Percentiles rank a stretch among this genome's conserved stretches.
These are phyloP conservation scores for Pseudofabraea citricarpa DNA, from an alignment of 2,329 filamentous ascomycete genomes.

Conservation along the genomic window DNA sequence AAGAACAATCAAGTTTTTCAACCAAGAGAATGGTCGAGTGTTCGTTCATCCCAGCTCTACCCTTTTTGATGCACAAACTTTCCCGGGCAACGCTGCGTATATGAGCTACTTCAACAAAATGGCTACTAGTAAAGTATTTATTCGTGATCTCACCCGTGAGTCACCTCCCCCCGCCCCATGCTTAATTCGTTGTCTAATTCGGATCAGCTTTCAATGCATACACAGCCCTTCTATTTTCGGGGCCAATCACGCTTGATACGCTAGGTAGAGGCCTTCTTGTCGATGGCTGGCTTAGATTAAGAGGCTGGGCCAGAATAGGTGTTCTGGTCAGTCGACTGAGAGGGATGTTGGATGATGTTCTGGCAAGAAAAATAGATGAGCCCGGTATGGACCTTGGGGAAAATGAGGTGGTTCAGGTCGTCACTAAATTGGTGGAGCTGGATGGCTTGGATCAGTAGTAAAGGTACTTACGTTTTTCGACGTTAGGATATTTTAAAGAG, in stretches of 20 bases:
- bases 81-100: conserved; percentile 70
- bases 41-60: conserved; percentile 91
- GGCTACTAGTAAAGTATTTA: conserved; percentile 85
- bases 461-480: too few species aligned
- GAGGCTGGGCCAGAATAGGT: conserved; percentile 92
- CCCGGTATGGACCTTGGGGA: conserved; percentile 54
- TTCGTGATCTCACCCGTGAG: conserved; percentile 84
- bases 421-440: conserved; percentile 78
- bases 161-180: conserved; percentile 24
- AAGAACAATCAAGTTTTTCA: conserved; percentile 87
- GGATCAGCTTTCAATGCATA: conserved; percentile 79
- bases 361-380: conserved; percentile 76
- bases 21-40: conserved; percentile 76
- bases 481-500: too few species aligned
- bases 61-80: conserved; percentile 77
- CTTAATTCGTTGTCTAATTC: too few species aligned
- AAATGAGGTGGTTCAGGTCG: conserved; percentile 69
- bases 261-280: conserved; percentile 81
- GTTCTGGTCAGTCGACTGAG: conserved; percentile 80
- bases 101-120: conserved; percentile 91
- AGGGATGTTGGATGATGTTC: conserved; percentile 79
- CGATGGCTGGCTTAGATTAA: conserved; percentile 81
- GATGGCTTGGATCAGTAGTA: conserved; percentile 71
- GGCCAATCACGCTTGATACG: conserved; percentile 80
- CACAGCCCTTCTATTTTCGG: conserved; percentile 81